Percentiles rank a stretch among this genome's conserved stretches.
Evolutionary conservation across 2,329 filamentous ascomycete species (phyloP).

Genomic region (Leptographium galeiforme): DNA sequence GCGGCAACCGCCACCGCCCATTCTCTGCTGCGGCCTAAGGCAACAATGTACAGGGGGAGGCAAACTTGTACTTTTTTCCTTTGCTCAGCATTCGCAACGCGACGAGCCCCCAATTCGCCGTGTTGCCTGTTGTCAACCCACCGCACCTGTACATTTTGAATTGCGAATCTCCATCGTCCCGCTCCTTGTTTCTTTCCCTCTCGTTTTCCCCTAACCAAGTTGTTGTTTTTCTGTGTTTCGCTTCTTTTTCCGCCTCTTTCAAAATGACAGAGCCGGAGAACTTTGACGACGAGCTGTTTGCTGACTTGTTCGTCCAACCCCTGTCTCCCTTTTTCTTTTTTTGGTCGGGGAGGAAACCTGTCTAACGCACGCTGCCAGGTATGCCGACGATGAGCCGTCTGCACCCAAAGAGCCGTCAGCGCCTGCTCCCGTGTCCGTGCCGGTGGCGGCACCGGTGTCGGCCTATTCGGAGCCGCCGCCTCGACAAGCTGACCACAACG

Average conservation of each 20-base stretch:
- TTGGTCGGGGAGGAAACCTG: not conserved
- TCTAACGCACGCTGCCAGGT: slow-evolving; percentile 26
- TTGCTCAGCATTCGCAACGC: not conserved
- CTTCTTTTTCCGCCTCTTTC: not conserved
- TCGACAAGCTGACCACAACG: slow-evolving; percentile 14
- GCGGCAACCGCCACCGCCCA: not conserved
- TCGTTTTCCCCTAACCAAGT: not conserved
- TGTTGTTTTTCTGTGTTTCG: not conserved
- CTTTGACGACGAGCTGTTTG: slow-evolving; percentile 81
- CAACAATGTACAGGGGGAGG: not conserved
- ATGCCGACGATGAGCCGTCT: slow-evolving; percentile 46
- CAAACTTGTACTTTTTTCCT: not conserved
- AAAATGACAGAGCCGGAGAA: slow-evolving; percentile 63
- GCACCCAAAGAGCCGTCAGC: slow-evolving; percentile 13
- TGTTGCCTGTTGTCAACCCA: not conserved
- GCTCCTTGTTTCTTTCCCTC: not conserved
- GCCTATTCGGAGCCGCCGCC: not conserved
- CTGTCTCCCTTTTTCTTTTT: not conserved
- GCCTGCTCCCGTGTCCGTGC: not conserved
- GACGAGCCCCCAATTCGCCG: not conserved
- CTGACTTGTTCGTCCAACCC: slow-evolving; percentile 58
- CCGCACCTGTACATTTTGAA: not conserved
- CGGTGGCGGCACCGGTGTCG: not conserved
- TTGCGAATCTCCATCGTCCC: not conserved
- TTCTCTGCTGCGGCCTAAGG: not conserved